Percentiles rank a stretch among this genome's conserved stretches.
phyloP scores from a whole-genome alignment of 2,329 filamentous ascomycete species.

The Pseudogymnoascus sp. region DNA sequence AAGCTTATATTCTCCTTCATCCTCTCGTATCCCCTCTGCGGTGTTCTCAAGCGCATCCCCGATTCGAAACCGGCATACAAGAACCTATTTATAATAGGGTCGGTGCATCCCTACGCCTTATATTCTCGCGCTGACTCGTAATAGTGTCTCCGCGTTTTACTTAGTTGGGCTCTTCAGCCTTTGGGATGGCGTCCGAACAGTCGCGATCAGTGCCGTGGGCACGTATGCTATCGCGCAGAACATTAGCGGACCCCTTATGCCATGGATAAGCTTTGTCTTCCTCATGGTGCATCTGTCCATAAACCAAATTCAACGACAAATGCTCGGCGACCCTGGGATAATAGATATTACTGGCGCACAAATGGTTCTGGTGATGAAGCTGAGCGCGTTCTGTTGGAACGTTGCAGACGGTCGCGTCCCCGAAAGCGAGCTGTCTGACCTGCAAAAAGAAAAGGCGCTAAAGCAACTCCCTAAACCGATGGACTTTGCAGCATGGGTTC shows the following conservation, averaged over 20 bases:
- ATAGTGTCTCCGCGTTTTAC: constrained; percentile 76
- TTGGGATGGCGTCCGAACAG: constrained; percentile 73
- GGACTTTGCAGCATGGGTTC: constrained; percentile 81
- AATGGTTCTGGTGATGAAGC: constrained; percentile 98
- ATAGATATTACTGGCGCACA: constrained; percentile 92
- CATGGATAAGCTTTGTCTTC: constrained; percentile 91
- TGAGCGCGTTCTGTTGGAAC: constrained; percentile 96
- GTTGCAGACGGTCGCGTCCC: constrained; percentile 83
- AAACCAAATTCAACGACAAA: constrained; percentile 78
- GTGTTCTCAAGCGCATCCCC: constrained; percentile 78
- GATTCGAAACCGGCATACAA: constrained; percentile 77
- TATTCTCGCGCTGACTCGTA: constrained; percentile 4
- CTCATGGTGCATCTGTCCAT: constrained; percentile 93
- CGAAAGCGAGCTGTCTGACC: constrained; percentile 70
- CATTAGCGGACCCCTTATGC: constrained; percentile 86
- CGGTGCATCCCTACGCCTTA: constrained; percentile 25
- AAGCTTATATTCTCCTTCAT: constrained; percentile 90
- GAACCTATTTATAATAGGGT: constrained; percentile 80
- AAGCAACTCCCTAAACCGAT: constrained; percentile 64
- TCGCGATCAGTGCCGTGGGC: constrained; percentile 70
- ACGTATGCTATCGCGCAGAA: constrained; percentile 79
- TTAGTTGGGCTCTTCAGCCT: constrained; percentile 88
- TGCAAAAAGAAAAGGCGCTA: constrained; percentile 76
- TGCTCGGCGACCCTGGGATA: constrained; percentile 52
- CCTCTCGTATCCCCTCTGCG: constrained; percentile 85